A percentile compares a stretch with the other conserved stretches of the same genome.
Evolutionary conservation across 2,329 filamentous ascomycete genomes (phyloP).

Genomic region (Sclerotinia glacialis): DNA sequence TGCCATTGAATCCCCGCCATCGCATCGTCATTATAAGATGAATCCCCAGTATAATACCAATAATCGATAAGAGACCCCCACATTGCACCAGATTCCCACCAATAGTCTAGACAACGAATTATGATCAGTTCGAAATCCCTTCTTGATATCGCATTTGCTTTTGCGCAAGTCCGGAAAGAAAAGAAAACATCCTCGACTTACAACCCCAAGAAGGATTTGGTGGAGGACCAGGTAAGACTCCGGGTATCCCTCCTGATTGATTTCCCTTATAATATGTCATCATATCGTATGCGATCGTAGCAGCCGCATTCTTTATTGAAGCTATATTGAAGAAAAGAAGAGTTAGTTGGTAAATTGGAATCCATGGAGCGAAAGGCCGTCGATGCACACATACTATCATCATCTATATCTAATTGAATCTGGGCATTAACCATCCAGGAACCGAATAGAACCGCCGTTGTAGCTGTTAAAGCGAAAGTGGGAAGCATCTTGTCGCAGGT

Average conservation of each 20-base stretch:
- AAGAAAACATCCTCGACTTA: constrained; percentile 29
- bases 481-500: constrained; percentile 28
- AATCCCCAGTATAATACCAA: constrained; percentile 60
- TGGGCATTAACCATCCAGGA: constrained; percentile 39
- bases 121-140: not conserved
- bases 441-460: constrained; percentile 30
- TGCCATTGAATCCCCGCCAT: constrained; percentile 57
- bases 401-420: constrained; percentile 35
- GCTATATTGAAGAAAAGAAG: constrained; percentile 42
- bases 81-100: constrained; percentile 63
- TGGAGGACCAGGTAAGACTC: constrained; percentile 49
- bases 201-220: constrained; percentile 37
- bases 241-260: constrained; percentile 45
- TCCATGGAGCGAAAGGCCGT: not conserved
- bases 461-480: constrained; percentile 31
- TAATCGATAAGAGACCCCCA: constrained; percentile 60
- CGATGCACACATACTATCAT: constrained; percentile 28
- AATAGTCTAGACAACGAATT: constrained; percentile 45
- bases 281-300: constrained; percentile 40
- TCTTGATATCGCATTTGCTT: not conserved
- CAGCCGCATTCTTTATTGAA: constrained; percentile 38
- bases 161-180: constrained; percentile 18
- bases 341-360: constrained; percentile 28
- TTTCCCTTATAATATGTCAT: constrained; percentile 45
- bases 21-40: constrained; percentile 54